phyloP scores from a whole-genome alignment of 345 rosid species.

The Populus nigra region DNA sequence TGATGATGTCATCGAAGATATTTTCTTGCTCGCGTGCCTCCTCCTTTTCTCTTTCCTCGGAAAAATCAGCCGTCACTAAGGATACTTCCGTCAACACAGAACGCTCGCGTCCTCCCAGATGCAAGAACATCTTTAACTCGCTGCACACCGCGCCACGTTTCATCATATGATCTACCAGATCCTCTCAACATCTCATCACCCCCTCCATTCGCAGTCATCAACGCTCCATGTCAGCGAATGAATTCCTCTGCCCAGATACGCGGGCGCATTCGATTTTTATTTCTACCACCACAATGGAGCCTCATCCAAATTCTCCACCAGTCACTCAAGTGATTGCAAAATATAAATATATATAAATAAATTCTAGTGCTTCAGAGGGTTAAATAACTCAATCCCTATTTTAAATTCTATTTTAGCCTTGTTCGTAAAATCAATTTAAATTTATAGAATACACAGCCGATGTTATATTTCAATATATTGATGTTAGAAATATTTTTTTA shows the following conservation, averaged over 20 bases:
- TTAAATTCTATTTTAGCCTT: too few species aligned
- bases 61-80: neutral
- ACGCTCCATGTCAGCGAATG: slow-evolving; percentile 12
- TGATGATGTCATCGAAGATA: slow-evolving; percentile 6
- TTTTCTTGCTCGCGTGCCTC: slow-evolving; percentile 5
- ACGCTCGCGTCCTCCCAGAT: neutral
- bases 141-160: slow-evolving; percentile 33
- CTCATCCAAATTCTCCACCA: too few species aligned
- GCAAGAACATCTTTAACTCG: slow-evolving; percentile 36
- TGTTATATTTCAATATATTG: too few species aligned
- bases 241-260: neutral
- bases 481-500: too few species aligned
- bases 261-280: neutral
- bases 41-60: neutral
- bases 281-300: too few species aligned
- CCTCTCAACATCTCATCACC: neutral
- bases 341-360: too few species aligned
- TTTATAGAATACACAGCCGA: too few species aligned
- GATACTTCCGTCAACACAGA: slow-evolving; percentile 7
- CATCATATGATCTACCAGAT: slow-evolving; percentile 1
- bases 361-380: too few species aligned
- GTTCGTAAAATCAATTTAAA: too few species aligned
- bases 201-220: slow-evolving; percentile 1
- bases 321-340: too few species aligned
- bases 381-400: too few species aligned